Conservation (phyloP, 805 yeast genomes). For the Lachancea thermotolerans region DNA sequence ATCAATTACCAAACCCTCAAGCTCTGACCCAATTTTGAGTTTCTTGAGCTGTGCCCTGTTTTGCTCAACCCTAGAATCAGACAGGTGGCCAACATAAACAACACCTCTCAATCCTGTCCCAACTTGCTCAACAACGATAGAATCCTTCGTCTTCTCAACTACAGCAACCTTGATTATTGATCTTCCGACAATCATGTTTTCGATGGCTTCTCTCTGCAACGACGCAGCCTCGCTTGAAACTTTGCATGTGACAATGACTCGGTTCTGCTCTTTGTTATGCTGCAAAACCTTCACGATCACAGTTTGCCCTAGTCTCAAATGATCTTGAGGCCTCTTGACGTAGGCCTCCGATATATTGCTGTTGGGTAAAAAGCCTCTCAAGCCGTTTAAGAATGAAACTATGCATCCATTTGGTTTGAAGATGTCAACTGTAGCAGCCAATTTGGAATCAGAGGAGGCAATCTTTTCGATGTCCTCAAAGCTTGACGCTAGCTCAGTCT, state of each 20-base stretch:
- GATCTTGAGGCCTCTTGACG: slow-evolving; percentile 70
- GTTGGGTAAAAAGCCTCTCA: slow-evolving; percentile 77
- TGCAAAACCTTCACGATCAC: slow-evolving; percentile 59
- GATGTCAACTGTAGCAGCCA: slow-evolving; percentile 68
- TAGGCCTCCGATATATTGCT: slow-evolving; percentile 86
- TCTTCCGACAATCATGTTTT: slow-evolving; percentile 51
- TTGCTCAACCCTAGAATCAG: slow-evolving; percentile 71
- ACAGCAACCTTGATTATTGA: slow-evolving; percentile 53
- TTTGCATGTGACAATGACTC: slow-evolving; percentile 69
- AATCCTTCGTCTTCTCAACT: slow-evolving; percentile 70
- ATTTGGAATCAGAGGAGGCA: slow-evolving; percentile 35
- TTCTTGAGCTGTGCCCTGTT: slow-evolving; percentile 60
- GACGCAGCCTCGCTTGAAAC: slow-evolving; percentile 46
- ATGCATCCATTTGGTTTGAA: slow-evolving; percentile 74
- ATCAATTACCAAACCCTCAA: slow-evolving; percentile 59
- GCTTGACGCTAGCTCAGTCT: slow-evolving; percentile 29
- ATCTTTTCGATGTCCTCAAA: slow-evolving; percentile 49
- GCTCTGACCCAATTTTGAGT: slow-evolving; percentile 50
- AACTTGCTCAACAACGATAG: slow-evolving; percentile 55
- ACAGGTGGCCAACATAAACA: slow-evolving; percentile 63
- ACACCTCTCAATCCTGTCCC: slow-evolving; percentile 57
- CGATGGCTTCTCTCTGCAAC: slow-evolving; percentile 42
- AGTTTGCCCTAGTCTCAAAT: slow-evolving; percentile 78
- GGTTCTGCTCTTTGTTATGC: slow-evolving; percentile 45
- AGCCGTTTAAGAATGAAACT: slow-evolving; percentile 72